Percentiles rank a stretch among this genome's conserved stretches.
phyloP scores from a whole-genome alignment of 129 eudicot species.

The Flaveria linearis region DNA sequence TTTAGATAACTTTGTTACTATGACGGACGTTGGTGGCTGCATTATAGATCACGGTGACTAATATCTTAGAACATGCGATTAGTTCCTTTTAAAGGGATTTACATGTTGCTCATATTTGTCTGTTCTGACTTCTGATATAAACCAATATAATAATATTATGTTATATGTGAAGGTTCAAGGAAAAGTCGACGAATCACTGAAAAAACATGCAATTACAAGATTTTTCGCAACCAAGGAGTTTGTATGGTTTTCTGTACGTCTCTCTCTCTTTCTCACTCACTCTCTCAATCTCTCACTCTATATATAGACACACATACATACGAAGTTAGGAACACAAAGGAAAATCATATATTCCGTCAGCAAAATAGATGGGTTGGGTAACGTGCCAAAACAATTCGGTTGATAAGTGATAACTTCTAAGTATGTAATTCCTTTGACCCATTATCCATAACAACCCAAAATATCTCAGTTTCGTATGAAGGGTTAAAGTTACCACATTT shows the following conservation, averaged over 20 bases:
- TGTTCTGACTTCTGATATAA: neutral
- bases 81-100: neutral
- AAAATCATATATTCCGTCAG: neutral
- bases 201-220: conserved; percentile 63
- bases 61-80: neutral
- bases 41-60: neutral
- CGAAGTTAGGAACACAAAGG: neutral
- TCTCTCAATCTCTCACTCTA: neutral
- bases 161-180: conserved; percentile 60
- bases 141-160: neutral
- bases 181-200: conserved; percentile 53
- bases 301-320: neutral
- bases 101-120: conserved; percentile 5
- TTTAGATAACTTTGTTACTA: neutral
- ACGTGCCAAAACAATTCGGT: neutral
- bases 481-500: neutral
- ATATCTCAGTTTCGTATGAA: neutral
- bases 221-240: conserved; percentile 80
- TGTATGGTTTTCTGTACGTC: conserved; percentile 75
- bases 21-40: neutral
- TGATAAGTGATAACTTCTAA: neutral
- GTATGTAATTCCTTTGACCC: conserved; percentile 6
- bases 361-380: neutral
- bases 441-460: neutral
- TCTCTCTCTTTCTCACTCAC: neutral